Evolutionary conservation across 2,329 filamentous ascomycete genomes (phyloP).

Genomic region (Aspergillus oerlinghausenensis): DNA sequence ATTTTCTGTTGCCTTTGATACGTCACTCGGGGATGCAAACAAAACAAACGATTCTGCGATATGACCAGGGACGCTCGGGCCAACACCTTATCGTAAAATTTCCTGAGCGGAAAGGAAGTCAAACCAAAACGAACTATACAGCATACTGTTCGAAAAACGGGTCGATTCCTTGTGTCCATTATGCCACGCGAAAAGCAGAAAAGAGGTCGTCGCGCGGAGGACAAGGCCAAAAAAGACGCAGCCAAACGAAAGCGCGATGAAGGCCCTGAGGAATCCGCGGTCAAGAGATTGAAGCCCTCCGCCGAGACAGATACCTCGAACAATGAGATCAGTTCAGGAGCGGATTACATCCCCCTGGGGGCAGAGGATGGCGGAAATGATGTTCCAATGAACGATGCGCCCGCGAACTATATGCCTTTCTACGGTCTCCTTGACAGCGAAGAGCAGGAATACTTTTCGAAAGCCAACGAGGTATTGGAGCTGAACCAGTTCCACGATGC

Average conservation of each 20-base stretch:
- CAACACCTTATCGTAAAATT: conserved; percentile 33
- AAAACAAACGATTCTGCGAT: conserved; percentile 20
- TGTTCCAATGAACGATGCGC: conserved; percentile 14
- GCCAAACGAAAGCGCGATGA: conserved; percentile 36
- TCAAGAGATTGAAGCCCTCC: conserved; percentile 38
- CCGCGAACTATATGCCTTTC: conserved; percentile 63
- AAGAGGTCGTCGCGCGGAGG: conserved; percentile 42
- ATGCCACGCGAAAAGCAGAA: conserved; percentile 48
- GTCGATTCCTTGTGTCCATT: conserved; percentile 2
- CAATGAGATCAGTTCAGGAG: conserved; percentile 18
- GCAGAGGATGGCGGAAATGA: conserved; percentile 21
- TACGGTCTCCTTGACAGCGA: conserved; percentile 89
- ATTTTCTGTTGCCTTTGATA: background rate
- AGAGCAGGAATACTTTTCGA: conserved; percentile 93
- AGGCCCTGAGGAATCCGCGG: conserved; percentile 24
- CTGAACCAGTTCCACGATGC: conserved; percentile 76
- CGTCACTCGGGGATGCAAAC: conserved; percentile 24
- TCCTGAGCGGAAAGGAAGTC: conserved; percentile 7
- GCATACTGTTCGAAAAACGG: conserved; percentile 5
- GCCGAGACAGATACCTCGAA: conserved; percentile 8
- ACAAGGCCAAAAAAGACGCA: conserved; percentile 36
- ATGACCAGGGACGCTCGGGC: conserved; percentile 28
- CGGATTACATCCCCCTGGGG: conserved; percentile 37
- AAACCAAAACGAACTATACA: conserved; percentile 21
- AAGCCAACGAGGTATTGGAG: conserved; percentile 84